phyloP scores from a whole-genome alignment of 352 stramenopile species.

The Pythium aphanidermatum region DNA sequence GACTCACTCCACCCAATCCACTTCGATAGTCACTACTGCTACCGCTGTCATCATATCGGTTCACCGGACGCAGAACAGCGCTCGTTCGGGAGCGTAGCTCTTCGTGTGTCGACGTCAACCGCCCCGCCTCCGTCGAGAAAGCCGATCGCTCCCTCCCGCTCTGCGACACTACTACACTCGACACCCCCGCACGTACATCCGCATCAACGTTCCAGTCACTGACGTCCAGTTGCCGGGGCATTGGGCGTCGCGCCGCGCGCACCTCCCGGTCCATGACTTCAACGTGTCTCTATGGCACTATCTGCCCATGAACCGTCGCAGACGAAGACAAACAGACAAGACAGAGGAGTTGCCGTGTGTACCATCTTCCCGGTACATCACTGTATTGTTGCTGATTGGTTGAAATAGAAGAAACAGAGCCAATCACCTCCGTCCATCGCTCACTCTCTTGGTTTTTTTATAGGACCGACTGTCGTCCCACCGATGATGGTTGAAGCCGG shows the following conservation, averaged over 20 bases:
- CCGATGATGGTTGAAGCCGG: conserved; percentile 15
- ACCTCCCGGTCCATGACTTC: conserved; percentile 22
- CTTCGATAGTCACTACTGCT: too few relatives aligned
- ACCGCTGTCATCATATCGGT: conserved; percentile 16
- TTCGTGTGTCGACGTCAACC: background rate
- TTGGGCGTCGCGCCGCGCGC: conserved; percentile 26
- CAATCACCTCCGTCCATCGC: background rate
- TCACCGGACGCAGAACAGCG: conserved; percentile 6
- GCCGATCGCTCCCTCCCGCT: background rate
- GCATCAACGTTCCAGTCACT: conserved; percentile 26
- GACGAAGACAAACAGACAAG: too few relatives aligned
- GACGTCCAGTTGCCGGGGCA: conserved; percentile 47
- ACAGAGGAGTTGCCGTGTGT: background rate
- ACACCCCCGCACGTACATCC: conserved; percentile 7
- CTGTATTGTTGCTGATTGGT: background rate
- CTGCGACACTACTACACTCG: background rate
- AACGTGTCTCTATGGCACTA: conserved; percentile 2
- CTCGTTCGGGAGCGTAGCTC: conserved; percentile 1
- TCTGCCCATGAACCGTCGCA: conserved; percentile 12
- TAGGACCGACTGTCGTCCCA: background rate
- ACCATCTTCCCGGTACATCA: conserved; percentile 3
- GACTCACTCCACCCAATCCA: too few relatives aligned
- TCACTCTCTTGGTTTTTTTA: conserved; percentile 1
- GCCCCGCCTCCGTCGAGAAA: background rate
- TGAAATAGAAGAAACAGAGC: conserved; percentile 4